Evolutionary conservation across 164 flowering plant species (phyloP).

Genomic region (Annona cherimola): DNA sequence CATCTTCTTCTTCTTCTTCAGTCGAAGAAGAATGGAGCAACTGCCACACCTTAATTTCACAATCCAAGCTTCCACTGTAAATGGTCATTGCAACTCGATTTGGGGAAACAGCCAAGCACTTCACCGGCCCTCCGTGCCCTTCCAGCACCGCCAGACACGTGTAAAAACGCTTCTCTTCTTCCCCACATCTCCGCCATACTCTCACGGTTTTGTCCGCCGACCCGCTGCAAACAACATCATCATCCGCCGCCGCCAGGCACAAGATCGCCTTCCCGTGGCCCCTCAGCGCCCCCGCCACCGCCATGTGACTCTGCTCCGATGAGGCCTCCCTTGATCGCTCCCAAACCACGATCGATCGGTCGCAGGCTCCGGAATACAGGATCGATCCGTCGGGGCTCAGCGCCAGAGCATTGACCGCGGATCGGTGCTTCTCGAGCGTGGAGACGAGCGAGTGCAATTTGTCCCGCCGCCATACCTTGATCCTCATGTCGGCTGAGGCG

Average conservation of each 20-base stretch:
- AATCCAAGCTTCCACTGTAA: slow-evolving; percentile 81
- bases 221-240: slow-evolving; percentile 60
- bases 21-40: slow-evolving; percentile 36
- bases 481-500: slow-evolving; percentile 83
- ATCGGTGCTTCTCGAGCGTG: slow-evolving; percentile 58
- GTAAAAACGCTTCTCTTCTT: slow-evolving; percentile 19
- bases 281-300: slow-evolving; percentile 48
- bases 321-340: slow-evolving; percentile 32
- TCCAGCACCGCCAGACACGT: slow-evolving; percentile 64
- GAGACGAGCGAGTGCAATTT: slow-evolving; percentile 45
- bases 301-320: slow-evolving; percentile 22
- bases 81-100: slow-evolving; percentile 12
- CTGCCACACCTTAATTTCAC: slow-evolving; percentile 75
- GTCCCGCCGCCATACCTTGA: slow-evolving; percentile 74
- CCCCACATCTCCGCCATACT: slow-evolving; percentile 57
- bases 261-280: slow-evolving; percentile 72
- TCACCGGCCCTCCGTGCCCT: slow-evolving; percentile 79
- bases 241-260: slow-evolving; percentile 52
- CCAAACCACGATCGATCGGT: slow-evolving; percentile 71
- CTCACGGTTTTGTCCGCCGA: slow-evolving; percentile 78
- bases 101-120: slow-evolving; percentile 56
- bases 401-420: slow-evolving; percentile 77
- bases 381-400: slow-evolving; percentile 50
- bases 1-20: no score
- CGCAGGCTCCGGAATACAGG: slow-evolving; percentile 75